Evolutionary conservation across 75 land plant species (phyloP), one percentile per base, ranked within the genome.

Genomic region (Cryptomeria japonica): DNA sequence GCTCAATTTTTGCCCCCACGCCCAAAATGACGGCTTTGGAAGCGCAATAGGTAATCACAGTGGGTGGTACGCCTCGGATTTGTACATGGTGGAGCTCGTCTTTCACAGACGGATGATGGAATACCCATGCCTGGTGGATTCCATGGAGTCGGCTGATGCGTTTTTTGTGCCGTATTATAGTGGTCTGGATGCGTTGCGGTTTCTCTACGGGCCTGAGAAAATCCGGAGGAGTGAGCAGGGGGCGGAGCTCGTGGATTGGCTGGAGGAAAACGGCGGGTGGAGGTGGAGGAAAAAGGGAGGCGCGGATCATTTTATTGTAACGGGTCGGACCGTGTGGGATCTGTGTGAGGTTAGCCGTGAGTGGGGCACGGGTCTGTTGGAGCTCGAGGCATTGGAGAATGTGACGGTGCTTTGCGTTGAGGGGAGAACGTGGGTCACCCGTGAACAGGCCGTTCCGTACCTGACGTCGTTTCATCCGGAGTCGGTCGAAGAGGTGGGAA

Each of bases 51-150:
- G 44, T 58, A 32, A 31, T 11, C 15, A 3, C 0, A 18, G 82
- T 34, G 72, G 49, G 18, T 91, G 92, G 92, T 90, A 85, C 41
- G 58, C 78, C 2, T 90, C 92, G 5, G 89, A 91, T 86, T 46
- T 89, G 36, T 91, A 91, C 72, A 88, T 90, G 92, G 84, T 87
- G 92, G 92, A 91, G 78, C 89, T 91, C 37, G 88, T 91, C 42
- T 91, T 91, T 25, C 89, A 84, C 58, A 73, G 31, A 38, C 38
- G 92, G 58, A 87, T 91, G 92, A 72, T 46, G 49, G 78, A 39
- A 0, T 90, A 91, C 61, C 32, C 34, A 0, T 91, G 92, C 78
- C 51, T 87, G 55, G 85, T 86, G 1, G 5, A 32, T 16, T 8
- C 58, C 22, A 89, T 86, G 2, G 72, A 56, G 5, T 22, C 3